Percentiles rank a stretch among this genome's conserved stretches.
phyloP scores from a whole-genome alignment of 1,284 basidiomycete species.

The Thelephora terrestris region DNA sequence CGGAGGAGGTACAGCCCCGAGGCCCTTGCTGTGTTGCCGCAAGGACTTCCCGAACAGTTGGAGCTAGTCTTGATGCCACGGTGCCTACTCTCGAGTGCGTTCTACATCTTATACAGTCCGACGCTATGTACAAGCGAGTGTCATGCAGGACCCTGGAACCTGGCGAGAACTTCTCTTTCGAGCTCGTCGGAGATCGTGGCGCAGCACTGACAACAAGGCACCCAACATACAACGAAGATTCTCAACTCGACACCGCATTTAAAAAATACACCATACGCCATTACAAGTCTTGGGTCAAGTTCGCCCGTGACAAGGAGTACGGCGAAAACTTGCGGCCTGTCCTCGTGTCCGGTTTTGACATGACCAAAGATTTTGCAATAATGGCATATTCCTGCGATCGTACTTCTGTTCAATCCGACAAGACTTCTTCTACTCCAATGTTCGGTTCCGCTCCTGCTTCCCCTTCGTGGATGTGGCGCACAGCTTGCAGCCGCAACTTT shows the following conservation, averaged over 20 bases:
- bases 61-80: not conserved
- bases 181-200: not conserved
- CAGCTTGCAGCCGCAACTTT: no score
- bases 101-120: not conserved
- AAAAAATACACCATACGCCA: conserved; percentile 4
- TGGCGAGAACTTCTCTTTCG: not conserved
- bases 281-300: conserved; percentile 5
- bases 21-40: not conserved
- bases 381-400: conserved; percentile 1
- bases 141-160: not conserved
- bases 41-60: not conserved
- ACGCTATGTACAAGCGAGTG: not conserved
- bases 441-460: no score
- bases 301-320: conserved; percentile 4
- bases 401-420: not conserved
- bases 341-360: conserved; percentile 7
- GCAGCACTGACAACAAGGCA: conserved; percentile 3
- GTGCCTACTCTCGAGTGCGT: not conserved
- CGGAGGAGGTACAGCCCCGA: not conserved
- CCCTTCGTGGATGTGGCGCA: no score
- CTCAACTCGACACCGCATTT: not conserved
- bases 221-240: conserved; percentile 1
- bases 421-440: no score
- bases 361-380: conserved; percentile 7
- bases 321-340: not conserved